phyloP scores from a whole-genome alignment of 805 yeast species.

The Barnettozyma salicaria region DNA sequence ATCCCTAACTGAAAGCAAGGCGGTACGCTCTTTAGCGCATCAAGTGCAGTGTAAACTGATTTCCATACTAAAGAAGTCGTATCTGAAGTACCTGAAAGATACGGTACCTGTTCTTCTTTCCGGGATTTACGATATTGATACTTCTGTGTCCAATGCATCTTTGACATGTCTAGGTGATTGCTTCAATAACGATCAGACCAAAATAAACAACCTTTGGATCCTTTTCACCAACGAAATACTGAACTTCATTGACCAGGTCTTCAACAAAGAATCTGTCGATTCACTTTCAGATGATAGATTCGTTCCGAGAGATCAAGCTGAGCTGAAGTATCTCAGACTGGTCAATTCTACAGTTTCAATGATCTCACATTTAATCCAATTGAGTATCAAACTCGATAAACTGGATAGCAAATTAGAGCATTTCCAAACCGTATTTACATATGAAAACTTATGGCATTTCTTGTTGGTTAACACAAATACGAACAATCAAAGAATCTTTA shows the following conservation, averaged over 20 bases:
- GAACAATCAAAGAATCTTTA: slow-evolving; percentile 37
- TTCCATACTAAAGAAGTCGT: slow-evolving; percentile 43
- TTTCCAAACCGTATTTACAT: slow-evolving; percentile 31
- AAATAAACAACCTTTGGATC: slow-evolving; percentile 53
- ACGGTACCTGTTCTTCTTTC: slow-evolving; percentile 68
- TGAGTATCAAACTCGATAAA: slow-evolving; percentile 18
- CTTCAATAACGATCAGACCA: slow-evolving; percentile 51
- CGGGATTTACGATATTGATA: slow-evolving; percentile 68
- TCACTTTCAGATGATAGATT: slow-evolving; percentile 73
- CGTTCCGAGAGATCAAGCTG: slow-evolving; percentile 58
- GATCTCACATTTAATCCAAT: slow-evolving; percentile 32
- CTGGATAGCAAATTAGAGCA: slow-evolving; percentile 20
- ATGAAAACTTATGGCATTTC: slow-evolving; percentile 41
- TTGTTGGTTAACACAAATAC: slow-evolving; percentile 30
- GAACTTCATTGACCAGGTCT: slow-evolving; percentile 44
- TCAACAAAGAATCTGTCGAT: slow-evolving; percentile 51
- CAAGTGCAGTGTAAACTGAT: slow-evolving; percentile 56
- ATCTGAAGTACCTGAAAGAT: slow-evolving; percentile 61
- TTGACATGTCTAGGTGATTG: slow-evolving; percentile 40
- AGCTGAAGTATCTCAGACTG: slow-evolving; percentile 55
- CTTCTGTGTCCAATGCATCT: slow-evolving; percentile 49
- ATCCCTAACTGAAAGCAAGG: slow-evolving; percentile 62
- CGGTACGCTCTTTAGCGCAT: slow-evolving; percentile 58
- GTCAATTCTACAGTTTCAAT: slow-evolving; percentile 44
- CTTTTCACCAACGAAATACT: slow-evolving; percentile 52